Percentiles rank a stretch among this genome's conserved stretches.
Evolutionary conservation across 176 grass and related monocot species (phyloP).

Genomic region (Eragrostis nindensis): DNA sequence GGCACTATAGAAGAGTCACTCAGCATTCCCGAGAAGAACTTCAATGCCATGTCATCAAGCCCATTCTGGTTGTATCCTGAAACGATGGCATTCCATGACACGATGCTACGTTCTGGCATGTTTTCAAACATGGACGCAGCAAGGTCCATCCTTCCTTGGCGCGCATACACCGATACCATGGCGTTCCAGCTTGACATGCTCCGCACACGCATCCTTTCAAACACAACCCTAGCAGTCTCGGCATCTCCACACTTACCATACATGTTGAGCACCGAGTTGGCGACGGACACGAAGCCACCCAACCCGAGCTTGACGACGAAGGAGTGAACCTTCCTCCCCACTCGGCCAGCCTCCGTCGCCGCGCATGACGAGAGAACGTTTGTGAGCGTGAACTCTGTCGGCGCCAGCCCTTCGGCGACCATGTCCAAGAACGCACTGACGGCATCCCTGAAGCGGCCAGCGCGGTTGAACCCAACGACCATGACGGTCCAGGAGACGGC

Average conservation of each 20-base stretch:
- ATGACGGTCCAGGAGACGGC: conserved; percentile 79
- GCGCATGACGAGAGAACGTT: conserved; percentile 79
- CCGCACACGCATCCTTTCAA: conserved; percentile 58
- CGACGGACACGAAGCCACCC: conserved; percentile 52
- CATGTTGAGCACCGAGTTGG: conserved; percentile 79
- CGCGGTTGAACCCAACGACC: conserved; percentile 76
- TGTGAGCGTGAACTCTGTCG: conserved; percentile 76
- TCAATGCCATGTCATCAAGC: conserved; percentile 58
- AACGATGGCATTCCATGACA: conserved; percentile 90
- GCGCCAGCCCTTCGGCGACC: conserved; percentile 50
- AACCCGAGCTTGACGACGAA: conserved; percentile 70
- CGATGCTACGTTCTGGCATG: conserved; percentile 59
- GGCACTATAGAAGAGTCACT: conserved; percentile 41
- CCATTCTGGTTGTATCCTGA: conserved; percentile 82
- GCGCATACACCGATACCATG: conserved; percentile 57
- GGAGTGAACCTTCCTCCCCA: conserved; percentile 63
- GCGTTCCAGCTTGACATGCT: conserved; percentile 74
- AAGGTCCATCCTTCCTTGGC: conserved; percentile 72
- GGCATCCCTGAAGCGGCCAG: conserved; percentile 49
- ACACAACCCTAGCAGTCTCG: conserved; percentile 54
- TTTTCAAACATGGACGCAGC: conserved; percentile 55
- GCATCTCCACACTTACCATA: conserved; percentile 70
- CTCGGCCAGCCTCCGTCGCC: background rate
- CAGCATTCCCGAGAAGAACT: conserved; percentile 69
- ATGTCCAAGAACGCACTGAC: conserved; percentile 62